These are phyloP conservation scores for Cadophora luteo-olivacea DNA, from an alignment of 2,329 filamentous ascomycete species.

Conservation along the genomic window DNA sequence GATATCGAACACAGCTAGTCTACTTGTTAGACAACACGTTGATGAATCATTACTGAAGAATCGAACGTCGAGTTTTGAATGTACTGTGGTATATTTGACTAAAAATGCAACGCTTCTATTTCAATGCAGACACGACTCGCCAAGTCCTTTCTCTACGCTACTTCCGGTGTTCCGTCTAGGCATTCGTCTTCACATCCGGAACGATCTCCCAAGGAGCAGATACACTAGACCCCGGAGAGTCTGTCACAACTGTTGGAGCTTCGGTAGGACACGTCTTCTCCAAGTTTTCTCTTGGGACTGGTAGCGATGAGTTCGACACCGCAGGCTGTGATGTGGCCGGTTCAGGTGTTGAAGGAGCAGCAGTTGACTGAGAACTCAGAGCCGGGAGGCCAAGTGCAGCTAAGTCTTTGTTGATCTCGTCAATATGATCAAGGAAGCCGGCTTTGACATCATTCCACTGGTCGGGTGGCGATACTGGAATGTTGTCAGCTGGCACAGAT, in stretches of 20 bases:
- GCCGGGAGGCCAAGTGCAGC: slow-evolving; percentile 24
- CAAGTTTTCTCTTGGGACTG: background rate
- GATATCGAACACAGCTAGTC: background rate
- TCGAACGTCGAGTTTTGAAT: too few species aligned
- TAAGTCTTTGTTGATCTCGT: slow-evolving; percentile 32
- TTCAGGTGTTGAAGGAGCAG: background rate
- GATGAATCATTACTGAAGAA: too few species aligned
- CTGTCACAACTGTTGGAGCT: background rate
- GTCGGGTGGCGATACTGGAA: slow-evolving; percentile 12
- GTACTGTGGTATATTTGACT: too few species aligned
- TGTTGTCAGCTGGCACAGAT: slow-evolving; percentile 33
- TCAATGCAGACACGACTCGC: too few species aligned
- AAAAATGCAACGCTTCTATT: too few species aligned
- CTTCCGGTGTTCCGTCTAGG: background rate
- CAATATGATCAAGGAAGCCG: slow-evolving; percentile 35
- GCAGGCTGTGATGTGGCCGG: background rate
- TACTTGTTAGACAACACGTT: too few species aligned
- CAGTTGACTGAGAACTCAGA: background rate
- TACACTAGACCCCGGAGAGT: background rate
- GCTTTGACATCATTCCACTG: slow-evolving; percentile 36
- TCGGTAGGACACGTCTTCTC: background rate
- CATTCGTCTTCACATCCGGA: background rate
- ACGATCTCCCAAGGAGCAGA: background rate
- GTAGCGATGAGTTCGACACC: background rate
- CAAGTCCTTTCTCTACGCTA: too few species aligned